Evolutionary conservation across 495 filamentous ascomycete genomes (phyloP).

Genomic region (Penicilliopsis zonata): DNA sequence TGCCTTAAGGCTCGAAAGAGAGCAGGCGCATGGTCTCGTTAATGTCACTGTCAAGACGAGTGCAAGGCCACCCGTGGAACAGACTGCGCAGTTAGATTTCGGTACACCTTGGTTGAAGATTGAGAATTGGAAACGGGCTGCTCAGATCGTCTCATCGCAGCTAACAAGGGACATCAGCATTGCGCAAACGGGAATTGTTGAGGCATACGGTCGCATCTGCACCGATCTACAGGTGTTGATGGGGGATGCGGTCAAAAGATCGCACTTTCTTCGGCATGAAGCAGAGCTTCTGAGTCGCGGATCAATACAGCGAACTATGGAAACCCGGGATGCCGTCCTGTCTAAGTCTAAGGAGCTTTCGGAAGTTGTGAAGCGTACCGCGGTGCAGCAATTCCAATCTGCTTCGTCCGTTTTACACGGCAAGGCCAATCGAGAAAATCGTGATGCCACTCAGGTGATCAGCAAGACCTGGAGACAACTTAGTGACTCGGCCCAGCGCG

Average conservation of each 20-base stretch:
- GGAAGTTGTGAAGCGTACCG: conserved; percentile 19
- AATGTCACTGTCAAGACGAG: conserved; percentile 43
- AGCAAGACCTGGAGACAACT: conserved; percentile 20
- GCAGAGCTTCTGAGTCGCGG: conserved; percentile 17
- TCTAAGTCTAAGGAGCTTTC: conserved; percentile 27
- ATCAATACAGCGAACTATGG: conserved; percentile 8
- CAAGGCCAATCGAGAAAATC: conserved; percentile 16
- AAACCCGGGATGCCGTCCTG: conserved; percentile 16
- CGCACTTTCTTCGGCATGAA: conserved; percentile 23
- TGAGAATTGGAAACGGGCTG: conserved; percentile 43
- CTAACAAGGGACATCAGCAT: conserved; percentile 29
- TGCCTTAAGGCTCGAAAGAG: conserved; percentile 40
- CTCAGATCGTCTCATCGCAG: conserved; percentile 26
- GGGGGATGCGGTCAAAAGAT: conserved; percentile 33
- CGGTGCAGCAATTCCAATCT: conserved; percentile 21
- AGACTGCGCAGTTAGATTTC: conserved; percentile 45
- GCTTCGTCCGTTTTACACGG: conserved; percentile 20
- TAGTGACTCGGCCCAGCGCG: conserved; percentile 11
- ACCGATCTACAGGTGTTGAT: conserved; percentile 38
- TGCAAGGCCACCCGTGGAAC: conserved; percentile 37
- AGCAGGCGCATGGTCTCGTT: conserved; percentile 46
- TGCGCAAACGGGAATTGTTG: conserved; percentile 29
- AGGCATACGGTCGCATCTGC: conserved; percentile 31
- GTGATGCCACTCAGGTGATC: conserved; percentile 16
- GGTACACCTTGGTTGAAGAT: conserved; percentile 52